Conservation (phyloP, 1,284 basidiomycete genomes). For the Microbotryum intermedium region DNA sequence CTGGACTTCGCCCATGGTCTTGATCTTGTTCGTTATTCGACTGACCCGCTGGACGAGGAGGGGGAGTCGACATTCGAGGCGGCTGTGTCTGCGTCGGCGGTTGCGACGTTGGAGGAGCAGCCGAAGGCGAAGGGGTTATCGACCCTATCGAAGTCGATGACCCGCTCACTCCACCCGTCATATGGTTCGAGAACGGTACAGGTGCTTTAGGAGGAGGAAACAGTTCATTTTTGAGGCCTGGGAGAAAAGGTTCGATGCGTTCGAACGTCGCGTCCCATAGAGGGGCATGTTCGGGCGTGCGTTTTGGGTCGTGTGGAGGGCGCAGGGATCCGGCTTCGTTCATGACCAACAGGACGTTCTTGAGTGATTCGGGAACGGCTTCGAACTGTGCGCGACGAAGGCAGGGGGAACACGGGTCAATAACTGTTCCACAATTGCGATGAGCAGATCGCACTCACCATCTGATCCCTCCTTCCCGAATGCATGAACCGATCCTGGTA, state of each 20-base stretch:
- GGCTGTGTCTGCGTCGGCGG: too few species aligned
- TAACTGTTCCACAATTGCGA: not conserved
- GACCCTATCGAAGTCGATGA: too few species aligned
- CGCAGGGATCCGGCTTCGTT: conserved; percentile 74
- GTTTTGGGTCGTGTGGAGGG: conserved; percentile 54
- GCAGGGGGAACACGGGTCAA: not conserved
- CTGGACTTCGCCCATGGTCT: too few species aligned
- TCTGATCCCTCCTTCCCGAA: conserved; percentile 68
- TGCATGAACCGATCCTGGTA: conserved; percentile 83
- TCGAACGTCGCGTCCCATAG: conserved; percentile 77
- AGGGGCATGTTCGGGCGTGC: conserved; percentile 59
- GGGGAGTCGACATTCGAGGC: too few species aligned
- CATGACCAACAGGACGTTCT: conserved; percentile 96
- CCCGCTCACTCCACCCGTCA: too few species aligned
- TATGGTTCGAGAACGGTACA: conserved; percentile 2
- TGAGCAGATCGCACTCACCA: conserved; percentile 53
- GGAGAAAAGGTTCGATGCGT: conserved; percentile 76
- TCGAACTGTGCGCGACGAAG: conserved; percentile 58
- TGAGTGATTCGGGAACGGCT: conserved; percentile 88
- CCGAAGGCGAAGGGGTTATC: too few species aligned
- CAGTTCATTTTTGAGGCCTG: conserved; percentile 57
- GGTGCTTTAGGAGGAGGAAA: conserved; percentile 8
- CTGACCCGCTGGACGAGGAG: too few species aligned
- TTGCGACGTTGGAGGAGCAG: too few species aligned
- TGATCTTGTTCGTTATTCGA: too few species aligned